Conservation (phyloP, 805 yeast genomes). For the Starmerella vitae region DNA sequence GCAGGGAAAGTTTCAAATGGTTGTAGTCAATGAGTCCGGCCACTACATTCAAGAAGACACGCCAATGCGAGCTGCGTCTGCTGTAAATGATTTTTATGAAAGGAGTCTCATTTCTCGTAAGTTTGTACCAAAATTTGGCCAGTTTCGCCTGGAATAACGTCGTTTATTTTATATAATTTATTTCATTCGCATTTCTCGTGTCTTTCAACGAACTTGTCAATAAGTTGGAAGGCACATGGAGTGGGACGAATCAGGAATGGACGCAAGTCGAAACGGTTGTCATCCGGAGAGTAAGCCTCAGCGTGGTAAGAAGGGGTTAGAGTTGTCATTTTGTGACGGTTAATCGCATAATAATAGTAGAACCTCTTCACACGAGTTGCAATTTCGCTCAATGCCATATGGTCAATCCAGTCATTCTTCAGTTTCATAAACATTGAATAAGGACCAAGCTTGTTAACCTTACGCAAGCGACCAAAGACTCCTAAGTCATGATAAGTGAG, state of each 20-base stretch:
- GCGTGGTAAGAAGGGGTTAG: slow-evolving; percentile 96
- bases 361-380: slow-evolving; percentile 88
- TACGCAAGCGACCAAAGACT: slow-evolving; percentile 77
- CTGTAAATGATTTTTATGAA: slow-evolving; percentile 30
- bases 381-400: slow-evolving; percentile 65
- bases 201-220: slow-evolving; percentile 52
- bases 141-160: slow-evolving; percentile 17
- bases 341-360: slow-evolving; percentile 86
- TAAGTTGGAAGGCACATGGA: slow-evolving; percentile 78
- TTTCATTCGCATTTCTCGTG: slow-evolving; percentile 10
- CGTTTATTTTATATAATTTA: neutral
- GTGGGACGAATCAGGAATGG: slow-evolving; percentile 93
- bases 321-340: slow-evolving; percentile 96
- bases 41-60: slow-evolving; percentile 94
- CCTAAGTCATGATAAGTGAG: slow-evolving; percentile 92
- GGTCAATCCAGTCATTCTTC: slow-evolving; percentile 73
- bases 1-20: slow-evolving; percentile 89
- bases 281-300: slow-evolving; percentile 96
- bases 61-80: slow-evolving; percentile 51
- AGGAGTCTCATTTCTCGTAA: slow-evolving; percentile 24
- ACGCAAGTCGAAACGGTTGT: slow-evolving; percentile 86
- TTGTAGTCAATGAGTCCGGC: slow-evolving; percentile 69
- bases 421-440: slow-evolving; percentile 84
- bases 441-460: slow-evolving; percentile 92
- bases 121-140: slow-evolving; percentile 27